phyloP scores from a whole-genome alignment of 306 rosid species.

The Corylus heterophylla region DNA sequence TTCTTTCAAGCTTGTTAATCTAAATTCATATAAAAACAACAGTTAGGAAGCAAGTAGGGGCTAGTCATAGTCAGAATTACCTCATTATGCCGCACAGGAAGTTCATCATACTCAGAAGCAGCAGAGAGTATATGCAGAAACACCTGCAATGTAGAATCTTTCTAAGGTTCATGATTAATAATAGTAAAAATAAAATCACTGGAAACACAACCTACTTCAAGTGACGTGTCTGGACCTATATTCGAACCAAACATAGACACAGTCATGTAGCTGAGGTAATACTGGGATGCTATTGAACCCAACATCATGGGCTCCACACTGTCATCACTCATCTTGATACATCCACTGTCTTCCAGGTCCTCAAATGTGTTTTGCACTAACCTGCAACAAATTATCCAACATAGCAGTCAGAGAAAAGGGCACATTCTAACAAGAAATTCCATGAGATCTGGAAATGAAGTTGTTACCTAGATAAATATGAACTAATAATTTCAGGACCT shows the following conservation, averaged over 20 bases:
- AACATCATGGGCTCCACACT: constrained; percentile 72
- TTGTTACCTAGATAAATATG: constrained; percentile 81
- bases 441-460: constrained; percentile 21
- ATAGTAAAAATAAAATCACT: constrained; percentile 8
- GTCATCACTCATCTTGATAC: constrained; percentile 77
- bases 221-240: constrained; percentile 85
- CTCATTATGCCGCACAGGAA: constrained; percentile 98
- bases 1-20: neutral
- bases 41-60: neutral
- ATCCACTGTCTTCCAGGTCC: constrained; percentile 98
- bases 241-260: constrained; percentile 95
- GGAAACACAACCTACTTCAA: constrained; percentile 62
- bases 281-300: constrained; percentile 93
- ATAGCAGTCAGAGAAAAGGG: constrained; percentile 14
- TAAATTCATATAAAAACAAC: neutral
- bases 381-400: constrained; percentile 48
- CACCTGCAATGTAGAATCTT: constrained; percentile 48
- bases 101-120: constrained; percentile 89
- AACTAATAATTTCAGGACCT: constrained; percentile 69
- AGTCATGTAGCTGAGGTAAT: constrained; percentile 91
- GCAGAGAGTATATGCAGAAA: constrained; percentile 88
- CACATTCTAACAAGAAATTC: constrained; percentile 5
- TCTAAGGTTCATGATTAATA: constrained; percentile 7
- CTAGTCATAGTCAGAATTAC: constrained; percentile 34
- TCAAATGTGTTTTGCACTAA: constrained; percentile 81